These are phyloP conservation scores for Brachypodium distachyon DNA, from an alignment of 202 grass and related monocot species.

Conservation along the genomic window DNA sequence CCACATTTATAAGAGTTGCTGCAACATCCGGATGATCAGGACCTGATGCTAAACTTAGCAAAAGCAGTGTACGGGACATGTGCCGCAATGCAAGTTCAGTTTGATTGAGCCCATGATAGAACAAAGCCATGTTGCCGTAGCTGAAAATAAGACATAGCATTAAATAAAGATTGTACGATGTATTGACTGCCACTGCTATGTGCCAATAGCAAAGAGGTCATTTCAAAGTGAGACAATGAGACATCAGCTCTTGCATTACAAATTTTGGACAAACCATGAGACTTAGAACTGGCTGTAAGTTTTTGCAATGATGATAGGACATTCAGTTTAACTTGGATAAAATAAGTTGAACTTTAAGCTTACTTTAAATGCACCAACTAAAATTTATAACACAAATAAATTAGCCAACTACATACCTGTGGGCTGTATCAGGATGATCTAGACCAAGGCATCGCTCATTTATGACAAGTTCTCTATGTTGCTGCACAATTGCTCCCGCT, in stretches of 20 bases:
- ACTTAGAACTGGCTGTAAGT: background rate
- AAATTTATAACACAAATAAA: background rate
- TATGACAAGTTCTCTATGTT: slow-evolving; percentile 97
- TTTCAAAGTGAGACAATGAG: background rate
- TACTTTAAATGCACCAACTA: background rate
- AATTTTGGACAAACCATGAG: background rate
- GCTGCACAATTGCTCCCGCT: slow-evolving; percentile 90
- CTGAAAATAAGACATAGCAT: slow-evolving; percentile 41
- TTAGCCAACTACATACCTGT: slow-evolving; percentile 45
- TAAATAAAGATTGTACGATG: background rate
- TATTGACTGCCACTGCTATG: background rate
- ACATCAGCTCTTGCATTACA: background rate
- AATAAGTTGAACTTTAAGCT: background rate
- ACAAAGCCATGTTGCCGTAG: slow-evolving; percentile 96
- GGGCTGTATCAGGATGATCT: slow-evolving; percentile 97
- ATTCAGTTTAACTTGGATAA: background rate
- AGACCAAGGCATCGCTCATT: slow-evolving; percentile 94
- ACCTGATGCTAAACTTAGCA: slow-evolving; percentile 82
- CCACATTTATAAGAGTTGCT: slow-evolving; percentile 88
- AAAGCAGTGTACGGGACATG: slow-evolving; percentile 79
- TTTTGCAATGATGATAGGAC: background rate
- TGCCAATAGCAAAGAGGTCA: background rate
- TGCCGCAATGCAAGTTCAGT: slow-evolving; percentile 81
- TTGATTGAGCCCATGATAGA: slow-evolving; percentile 95
- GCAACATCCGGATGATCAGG: slow-evolving; percentile 92